Evolutionary conservation across 129 eudicot species (phyloP).

Genomic region (Sambucus nigra): DNA sequence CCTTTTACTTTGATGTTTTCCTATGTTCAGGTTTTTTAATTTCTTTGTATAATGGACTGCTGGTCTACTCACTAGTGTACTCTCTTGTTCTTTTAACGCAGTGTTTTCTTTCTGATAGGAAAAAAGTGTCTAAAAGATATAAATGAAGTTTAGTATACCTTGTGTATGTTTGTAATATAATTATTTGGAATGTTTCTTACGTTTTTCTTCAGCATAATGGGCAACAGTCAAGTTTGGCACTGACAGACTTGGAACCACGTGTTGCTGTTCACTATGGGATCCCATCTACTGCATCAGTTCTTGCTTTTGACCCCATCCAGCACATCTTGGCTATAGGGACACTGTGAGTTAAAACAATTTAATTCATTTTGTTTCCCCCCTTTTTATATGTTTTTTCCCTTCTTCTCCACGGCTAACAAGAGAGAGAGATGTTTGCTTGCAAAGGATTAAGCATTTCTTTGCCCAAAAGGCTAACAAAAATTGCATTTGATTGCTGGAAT

Average conservation of each 20-base stretch:
- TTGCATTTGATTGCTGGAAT: not conserved
- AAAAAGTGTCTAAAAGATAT: no score
- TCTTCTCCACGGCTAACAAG: no score
- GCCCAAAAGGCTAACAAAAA: no score
- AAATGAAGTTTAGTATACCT: not conserved
- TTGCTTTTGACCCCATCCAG: conserved; percentile 75
- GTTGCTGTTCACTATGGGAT: conserved; percentile 77
- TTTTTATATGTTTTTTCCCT: no score
- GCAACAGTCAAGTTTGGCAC: conserved; percentile 9
- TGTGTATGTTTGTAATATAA: not conserved
- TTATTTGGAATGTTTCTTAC: not conserved
- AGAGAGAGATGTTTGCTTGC: no score
- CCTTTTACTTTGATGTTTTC: no score
- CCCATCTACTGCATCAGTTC: conserved; percentile 79
- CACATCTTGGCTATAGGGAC: conserved; percentile 80
- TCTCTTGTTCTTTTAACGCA: no score
- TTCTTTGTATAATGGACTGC: no score
- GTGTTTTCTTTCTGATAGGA: no score
- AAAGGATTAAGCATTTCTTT: no score
- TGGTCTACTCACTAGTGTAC: no score
- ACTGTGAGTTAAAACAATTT: conserved; percentile 39
- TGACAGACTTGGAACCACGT: conserved; percentile 38
- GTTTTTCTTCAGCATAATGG: conserved; percentile 4
- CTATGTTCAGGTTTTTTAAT: no score
- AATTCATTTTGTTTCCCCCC: not conserved